These are phyloP conservation scores for Fragaria ananassa DNA, from an alignment of 306 rosid genomes.

Conservation along the genomic window DNA sequence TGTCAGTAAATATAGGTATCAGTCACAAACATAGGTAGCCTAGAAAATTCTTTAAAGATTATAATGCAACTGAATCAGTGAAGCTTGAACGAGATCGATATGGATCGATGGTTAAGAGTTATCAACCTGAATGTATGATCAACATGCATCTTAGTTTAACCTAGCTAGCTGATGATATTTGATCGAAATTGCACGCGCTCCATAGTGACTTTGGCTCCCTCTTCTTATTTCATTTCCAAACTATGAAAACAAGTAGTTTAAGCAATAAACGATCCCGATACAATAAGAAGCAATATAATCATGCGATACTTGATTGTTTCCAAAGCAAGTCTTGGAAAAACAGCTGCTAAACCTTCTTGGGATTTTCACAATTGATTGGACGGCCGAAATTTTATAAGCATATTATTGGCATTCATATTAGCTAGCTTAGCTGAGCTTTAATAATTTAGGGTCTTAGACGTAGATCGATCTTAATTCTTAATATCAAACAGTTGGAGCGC, in stretches of 20 bases:
- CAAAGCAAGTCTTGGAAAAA: conserved; percentile 64
- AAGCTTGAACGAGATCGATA: not conserved
- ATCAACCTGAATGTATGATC: not conserved
- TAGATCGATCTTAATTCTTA: conserved; percentile 12
- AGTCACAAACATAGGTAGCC: too few species aligned
- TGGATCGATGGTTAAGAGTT: not conserved
- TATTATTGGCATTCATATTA: conserved; percentile 34
- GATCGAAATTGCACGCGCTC: conserved; percentile 44
- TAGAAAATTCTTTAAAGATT: not conserved
- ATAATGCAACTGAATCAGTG: not conserved
- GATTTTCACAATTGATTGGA: conserved; percentile 64
- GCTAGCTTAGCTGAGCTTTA: conserved; percentile 11
- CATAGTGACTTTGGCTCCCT: conserved; percentile 5
- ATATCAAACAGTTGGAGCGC: conserved; percentile 49
- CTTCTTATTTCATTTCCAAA: conserved; percentile 15
- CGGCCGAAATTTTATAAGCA: conserved; percentile 35
- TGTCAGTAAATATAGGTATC: too few species aligned
- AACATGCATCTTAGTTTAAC: not conserved
- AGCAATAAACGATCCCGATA: conserved; percentile 65
- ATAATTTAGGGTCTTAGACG: conserved; percentile 20
- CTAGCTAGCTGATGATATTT: not conserved
- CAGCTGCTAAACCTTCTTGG: conserved; percentile 59
- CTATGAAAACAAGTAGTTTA: conserved; percentile 35
- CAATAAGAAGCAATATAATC: conserved; percentile 29
- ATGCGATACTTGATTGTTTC: conserved; percentile 56